Evolutionary conservation across 768 basidiomycete species (phyloP), one percentile per base, ranked within the genome.

Genomic region (Rhodotorula taiwanensis): DNA sequence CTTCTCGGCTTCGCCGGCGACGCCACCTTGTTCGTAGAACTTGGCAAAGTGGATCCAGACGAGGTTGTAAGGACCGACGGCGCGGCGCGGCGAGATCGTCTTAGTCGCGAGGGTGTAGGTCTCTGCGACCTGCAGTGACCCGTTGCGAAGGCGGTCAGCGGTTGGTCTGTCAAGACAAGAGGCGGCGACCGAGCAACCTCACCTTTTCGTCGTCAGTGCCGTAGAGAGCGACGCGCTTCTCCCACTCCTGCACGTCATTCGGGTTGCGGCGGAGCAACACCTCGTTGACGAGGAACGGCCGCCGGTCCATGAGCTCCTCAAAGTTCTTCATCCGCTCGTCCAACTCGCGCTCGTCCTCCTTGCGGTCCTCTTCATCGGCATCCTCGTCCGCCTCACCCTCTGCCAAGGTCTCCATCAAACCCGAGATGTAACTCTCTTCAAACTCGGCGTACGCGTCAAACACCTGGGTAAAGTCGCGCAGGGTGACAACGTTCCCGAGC

Each of bases 201-300:
- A 89, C 92, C 81, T 92, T 94, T 70, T 87, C 89, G 72, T 99
- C 93, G 69, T 95, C 83, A 5, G 60, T 63, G 5, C 88, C 95
- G 82, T 84, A 94, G 31, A 98, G 77, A 4, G 92, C 93, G 25
- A 98, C 83, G 41, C 94, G 80, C 77, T 99, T 99, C 78, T 98
- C 95, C 95, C 95, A 99, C 75, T 99, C 95, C 70, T 95, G 91
- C 3, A 98, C 95, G 72, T 99, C 95, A 71, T 97, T 89, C 8
- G 90, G 89, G 79, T 99, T 99, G 72, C 95, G 80, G 65, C 95
- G 79, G 41, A 98, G 76, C 21, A 98, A 78, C 18, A 98, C 95
- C 72, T 97, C 93, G 71, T 99, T 99, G 50, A 95, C 85, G 66
- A 99, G 79, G 81, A 99, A 98, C 4, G 91, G 94, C 74, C 95